Conservation (phyloP, 2,329 filamentous ascomycete species). For the Trichoderma asperellum region DNA sequence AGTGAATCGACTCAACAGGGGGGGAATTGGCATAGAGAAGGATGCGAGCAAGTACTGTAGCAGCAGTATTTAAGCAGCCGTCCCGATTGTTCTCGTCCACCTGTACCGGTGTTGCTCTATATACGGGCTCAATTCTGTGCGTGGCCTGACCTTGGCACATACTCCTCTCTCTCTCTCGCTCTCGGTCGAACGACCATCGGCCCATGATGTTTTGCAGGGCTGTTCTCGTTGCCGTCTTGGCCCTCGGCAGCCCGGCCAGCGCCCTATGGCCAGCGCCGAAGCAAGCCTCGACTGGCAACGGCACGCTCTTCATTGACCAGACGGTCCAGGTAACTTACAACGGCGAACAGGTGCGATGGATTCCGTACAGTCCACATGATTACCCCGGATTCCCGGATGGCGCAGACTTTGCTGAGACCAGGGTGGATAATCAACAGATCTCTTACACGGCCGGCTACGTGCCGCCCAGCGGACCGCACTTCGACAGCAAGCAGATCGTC, state of each 20-base stretch:
- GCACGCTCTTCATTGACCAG: constrained; percentile 57
- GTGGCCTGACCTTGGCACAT: constrained; percentile 15
- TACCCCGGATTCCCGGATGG: background rate
- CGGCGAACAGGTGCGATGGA: constrained; percentile 40
- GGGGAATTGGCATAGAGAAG: background rate
- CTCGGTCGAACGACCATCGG: constrained; percentile 1
- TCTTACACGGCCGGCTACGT: constrained; percentile 52
- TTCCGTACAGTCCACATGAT: constrained; percentile 6
- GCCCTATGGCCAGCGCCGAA: constrained; percentile 63
- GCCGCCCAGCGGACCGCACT: constrained; percentile 45
- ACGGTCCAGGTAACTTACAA: constrained; percentile 62
- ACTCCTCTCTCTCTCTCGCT: background rate
- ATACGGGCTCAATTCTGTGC: background rate
- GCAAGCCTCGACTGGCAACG: constrained; percentile 55
- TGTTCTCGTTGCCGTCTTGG: constrained; percentile 16
- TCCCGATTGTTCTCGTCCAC: constrained; percentile 1
- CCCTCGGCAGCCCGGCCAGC: constrained; percentile 38
- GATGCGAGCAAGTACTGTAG: background rate
- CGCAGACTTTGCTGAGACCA: constrained; percentile 24
- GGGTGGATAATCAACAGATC: constrained; percentile 45
- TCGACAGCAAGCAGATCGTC: constrained; percentile 59
- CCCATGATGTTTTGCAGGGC: constrained; percentile 22
- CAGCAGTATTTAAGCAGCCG: constrained; percentile 17
- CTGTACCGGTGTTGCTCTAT: background rate
- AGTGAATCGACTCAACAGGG: constrained; percentile 7